Evolutionary conservation across 2,329 filamentous ascomycete genomes (phyloP).

Genomic region (Colletotrichum higginsianum): DNA sequence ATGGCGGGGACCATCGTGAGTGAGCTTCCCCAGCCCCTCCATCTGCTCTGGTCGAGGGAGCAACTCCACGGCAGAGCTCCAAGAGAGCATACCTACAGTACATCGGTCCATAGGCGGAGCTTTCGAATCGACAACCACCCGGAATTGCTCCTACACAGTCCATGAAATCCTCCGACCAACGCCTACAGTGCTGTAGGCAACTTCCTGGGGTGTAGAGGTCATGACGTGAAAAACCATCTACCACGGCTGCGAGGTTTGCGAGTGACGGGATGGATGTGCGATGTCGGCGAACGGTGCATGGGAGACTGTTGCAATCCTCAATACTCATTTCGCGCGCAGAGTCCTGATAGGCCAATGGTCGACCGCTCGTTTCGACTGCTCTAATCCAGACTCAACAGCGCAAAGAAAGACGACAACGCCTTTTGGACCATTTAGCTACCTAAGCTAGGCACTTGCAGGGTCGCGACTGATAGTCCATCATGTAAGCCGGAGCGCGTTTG

Average conservation of each 20-base stretch:
- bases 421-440: background rate
- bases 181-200: background rate
- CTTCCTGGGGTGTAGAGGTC: background rate
- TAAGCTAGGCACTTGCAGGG: background rate
- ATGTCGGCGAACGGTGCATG: conserved; percentile 31
- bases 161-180: background rate
- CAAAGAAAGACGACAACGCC: background rate
- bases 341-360: conserved; percentile 19
- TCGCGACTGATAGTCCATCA: background rate
- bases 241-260: background rate
- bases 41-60: background rate
- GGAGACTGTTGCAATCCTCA: background rate
- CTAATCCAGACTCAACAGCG: conserved; percentile 6
- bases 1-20: background rate
- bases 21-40: background rate
- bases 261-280: conserved; percentile 11
- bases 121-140: background rate
- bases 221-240: background rate
- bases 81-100: background rate
- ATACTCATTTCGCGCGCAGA: conserved; percentile 15
- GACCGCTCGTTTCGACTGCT: background rate
- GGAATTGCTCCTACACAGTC: background rate
- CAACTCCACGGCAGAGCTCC: background rate
- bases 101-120: background rate
- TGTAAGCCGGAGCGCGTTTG: conserved; percentile 4